Base-by-base conservation (phyloP, 176 grass and related monocot species). In the Olyra latifolia region DNA sequence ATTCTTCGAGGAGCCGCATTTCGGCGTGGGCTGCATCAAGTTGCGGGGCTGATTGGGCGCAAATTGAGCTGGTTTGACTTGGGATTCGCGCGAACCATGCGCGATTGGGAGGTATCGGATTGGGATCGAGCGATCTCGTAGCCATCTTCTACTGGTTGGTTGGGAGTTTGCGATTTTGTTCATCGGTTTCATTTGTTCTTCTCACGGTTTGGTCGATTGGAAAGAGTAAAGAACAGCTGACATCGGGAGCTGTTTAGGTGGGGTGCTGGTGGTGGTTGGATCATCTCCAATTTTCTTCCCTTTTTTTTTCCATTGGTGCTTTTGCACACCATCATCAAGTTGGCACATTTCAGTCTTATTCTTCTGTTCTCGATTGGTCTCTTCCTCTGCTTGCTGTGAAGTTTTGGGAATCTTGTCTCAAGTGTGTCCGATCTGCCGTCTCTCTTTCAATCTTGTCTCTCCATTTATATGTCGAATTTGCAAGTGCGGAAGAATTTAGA, bases 41-140 rank as follows among this genome's bases (percentile, higher is more conserved):
- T 49, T 42, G 28, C 40, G 64, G 11, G 17, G 29, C 71, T 57
- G 66, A 66, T 78, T 54, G 40, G 47, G 39, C 20, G 41, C 39
- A 71, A 85, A 58, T 39, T 65, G 82, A 59, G 46, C 71, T 77
- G n/a, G 13, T 32, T 32, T 66, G 20, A 24, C 72, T 66, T 41
- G n/a, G 11, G 77, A 85, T 76, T 76, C 65, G 15, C 20, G 54
- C 57, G 25, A 60, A 15, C 24, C 25, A 14, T 14, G 57, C 57
- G 13, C 40, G 76, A 84, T 89, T 80, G 20, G 43, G 32, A 54
- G 16, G 39, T 53, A 71, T 45, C 61, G 67, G 44, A 22, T 41
- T 29, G 24, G 63, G 71, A 77, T 48, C 72, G 82, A 74, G 1
- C 27, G 19, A 61, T 79, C 44, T 57, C 27, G 4, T 0, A 10